phyloP scores from a whole-genome alignment of 768 basidiomycete genomes.

The Coprinopsis strossmayeri region DNA sequence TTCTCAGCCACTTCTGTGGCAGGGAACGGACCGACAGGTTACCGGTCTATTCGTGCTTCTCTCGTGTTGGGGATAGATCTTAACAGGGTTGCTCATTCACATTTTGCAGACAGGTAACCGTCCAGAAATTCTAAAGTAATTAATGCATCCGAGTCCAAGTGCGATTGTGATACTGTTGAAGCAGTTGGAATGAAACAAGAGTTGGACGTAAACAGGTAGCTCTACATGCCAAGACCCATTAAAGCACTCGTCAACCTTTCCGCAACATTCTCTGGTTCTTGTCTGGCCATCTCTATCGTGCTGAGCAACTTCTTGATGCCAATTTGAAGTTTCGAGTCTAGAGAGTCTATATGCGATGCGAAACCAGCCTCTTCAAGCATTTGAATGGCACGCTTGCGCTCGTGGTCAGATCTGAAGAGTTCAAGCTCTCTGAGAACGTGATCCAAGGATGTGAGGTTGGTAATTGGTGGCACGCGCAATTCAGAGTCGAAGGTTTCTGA shows the following conservation, averaged over 20 bases:
- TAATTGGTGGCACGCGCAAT: constrained; percentile 78
- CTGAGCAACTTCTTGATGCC: constrained; percentile 94
- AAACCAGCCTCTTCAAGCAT: constrained; percentile 76
- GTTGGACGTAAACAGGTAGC: too few relatives aligned
- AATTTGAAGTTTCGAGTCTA: constrained; percentile 54
- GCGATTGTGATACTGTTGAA: too few relatives aligned
- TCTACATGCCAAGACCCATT: constrained; percentile 43
- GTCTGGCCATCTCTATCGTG: constrained; percentile 92
- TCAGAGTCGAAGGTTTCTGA: constrained; percentile 87
- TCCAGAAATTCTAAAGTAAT: too few relatives aligned
- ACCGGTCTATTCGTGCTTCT: too few relatives aligned
- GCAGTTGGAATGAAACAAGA: too few relatives aligned
- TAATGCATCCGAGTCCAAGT: too few relatives aligned
- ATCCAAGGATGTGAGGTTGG: constrained; percentile 64
- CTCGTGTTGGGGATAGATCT: too few relatives aligned
- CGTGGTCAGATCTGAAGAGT: constrained; percentile 56
- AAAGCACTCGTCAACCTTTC: constrained; percentile 61
- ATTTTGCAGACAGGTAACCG: too few relatives aligned
- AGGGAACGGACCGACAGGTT: too few relatives aligned
- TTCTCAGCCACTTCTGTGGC: neutral
- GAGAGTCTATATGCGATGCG: constrained; percentile 25
- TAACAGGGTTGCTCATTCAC: too few relatives aligned
- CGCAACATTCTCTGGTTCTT: constrained; percentile 82
- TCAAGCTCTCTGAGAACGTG: constrained; percentile 72
- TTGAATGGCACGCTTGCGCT: constrained; percentile 50